Conservation (phyloP, 2,329 filamentous ascomycete species). For the Talaromyces sp. region DNA sequence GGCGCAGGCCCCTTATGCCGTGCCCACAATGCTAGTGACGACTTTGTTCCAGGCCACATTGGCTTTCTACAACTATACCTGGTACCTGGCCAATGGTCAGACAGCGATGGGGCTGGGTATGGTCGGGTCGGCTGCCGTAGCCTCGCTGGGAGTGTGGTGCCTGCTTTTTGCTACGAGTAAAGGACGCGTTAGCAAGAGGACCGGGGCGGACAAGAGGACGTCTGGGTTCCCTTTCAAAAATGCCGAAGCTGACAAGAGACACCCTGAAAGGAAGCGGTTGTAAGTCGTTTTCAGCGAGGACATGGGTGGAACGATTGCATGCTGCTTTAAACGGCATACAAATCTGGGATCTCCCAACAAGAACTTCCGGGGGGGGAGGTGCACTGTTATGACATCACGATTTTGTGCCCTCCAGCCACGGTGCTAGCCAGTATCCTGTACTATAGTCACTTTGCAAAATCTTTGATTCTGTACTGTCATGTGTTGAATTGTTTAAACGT, state of each 20-base stretch:
- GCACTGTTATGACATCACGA: not conserved
- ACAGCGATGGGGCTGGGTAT: conserved; percentile 60
- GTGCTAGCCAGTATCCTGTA: not conserved
- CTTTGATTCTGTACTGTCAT: not conserved
- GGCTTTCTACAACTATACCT: conserved; percentile 65
- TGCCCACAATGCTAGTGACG: conserved; percentile 63
- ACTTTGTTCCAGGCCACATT: conserved; percentile 61
- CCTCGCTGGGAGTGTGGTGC: conserved; percentile 63
- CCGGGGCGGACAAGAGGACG: conserved; percentile 64
- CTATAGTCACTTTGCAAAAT: not conserved
- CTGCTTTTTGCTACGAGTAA: conserved; percentile 55
- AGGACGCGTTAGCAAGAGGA: conserved; percentile 58
- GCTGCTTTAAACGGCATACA: conserved; percentile 6
- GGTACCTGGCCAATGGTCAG: conserved; percentile 56
- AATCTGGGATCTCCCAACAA: not conserved
- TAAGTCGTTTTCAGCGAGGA: not conserved
- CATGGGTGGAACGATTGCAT: not conserved
- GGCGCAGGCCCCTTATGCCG: conserved; percentile 59
- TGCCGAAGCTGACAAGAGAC: conserved; percentile 52
- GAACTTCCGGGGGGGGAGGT: not conserved
- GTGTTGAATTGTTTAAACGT: not conserved
- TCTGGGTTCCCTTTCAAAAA: conserved; percentile 65
- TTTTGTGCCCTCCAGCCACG: not conserved
- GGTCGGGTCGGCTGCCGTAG: conserved; percentile 55
- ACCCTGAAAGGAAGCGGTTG: conserved; percentile 32